phyloP scores from a whole-genome alignment of 2,329 filamentous ascomycete genomes.

The Blastomyces silverae region DNA sequence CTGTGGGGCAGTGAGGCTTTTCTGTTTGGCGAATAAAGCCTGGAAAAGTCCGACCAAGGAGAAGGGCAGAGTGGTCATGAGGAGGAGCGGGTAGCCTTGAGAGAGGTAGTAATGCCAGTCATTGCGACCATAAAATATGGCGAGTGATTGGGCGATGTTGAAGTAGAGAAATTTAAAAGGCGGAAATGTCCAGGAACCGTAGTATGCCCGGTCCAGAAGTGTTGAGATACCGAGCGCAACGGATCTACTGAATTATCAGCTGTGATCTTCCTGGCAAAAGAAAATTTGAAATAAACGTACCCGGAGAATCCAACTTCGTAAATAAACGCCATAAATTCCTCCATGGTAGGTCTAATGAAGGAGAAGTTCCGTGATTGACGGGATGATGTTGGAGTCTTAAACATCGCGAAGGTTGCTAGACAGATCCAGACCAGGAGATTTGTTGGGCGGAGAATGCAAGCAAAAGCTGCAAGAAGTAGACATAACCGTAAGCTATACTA shows the following conservation, averaged over 20 bases:
- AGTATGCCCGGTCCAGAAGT: slow-evolving; percentile 69
- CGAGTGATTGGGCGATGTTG: slow-evolving; percentile 80
- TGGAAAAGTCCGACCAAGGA: slow-evolving; percentile 58
- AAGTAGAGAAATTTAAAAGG: slow-evolving; percentile 81
- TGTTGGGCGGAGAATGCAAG: slow-evolving; percentile 81
- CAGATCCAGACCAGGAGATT: slow-evolving; percentile 79
- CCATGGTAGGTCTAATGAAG: slow-evolving; percentile 6
- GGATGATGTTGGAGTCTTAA: slow-evolving; percentile 26
- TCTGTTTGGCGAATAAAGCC: slow-evolving; percentile 30
- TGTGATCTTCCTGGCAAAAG: not conserved
- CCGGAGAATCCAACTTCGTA: slow-evolving; percentile 59
- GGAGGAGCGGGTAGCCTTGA: slow-evolving; percentile 79
- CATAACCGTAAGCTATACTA: slow-evolving; percentile 53
- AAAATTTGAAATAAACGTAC: slow-evolving; percentile 25
- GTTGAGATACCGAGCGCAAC: slow-evolving; percentile 58
- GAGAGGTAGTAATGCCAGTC: slow-evolving; percentile 88
- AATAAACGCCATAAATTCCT: slow-evolving; percentile 44
- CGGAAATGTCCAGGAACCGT: slow-evolving; percentile 79
- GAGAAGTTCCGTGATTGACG: not conserved
- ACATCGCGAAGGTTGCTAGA: slow-evolving; percentile 52
- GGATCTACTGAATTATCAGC: slow-evolving; percentile 13
- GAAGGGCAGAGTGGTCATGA: slow-evolving; percentile 78
- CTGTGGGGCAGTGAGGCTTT: slow-evolving; percentile 22
- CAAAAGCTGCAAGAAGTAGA: slow-evolving; percentile 68
- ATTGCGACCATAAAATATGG: slow-evolving; percentile 87